Conservation (phyloP, 2,329 filamentous ascomycete species). For the Fusarium illudens region DNA sequence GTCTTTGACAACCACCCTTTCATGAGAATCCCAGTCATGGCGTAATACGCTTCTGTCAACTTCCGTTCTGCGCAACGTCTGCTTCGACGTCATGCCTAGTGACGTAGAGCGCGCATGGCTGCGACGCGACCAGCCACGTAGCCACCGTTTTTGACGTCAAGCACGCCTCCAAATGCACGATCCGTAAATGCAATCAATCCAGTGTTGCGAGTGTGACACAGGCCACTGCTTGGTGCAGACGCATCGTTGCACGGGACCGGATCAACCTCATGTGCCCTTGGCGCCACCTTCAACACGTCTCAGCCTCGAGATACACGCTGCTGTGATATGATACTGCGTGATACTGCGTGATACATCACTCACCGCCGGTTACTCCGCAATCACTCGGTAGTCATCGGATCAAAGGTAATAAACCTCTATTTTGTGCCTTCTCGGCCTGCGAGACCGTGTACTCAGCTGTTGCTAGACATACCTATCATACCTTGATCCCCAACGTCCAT, state of each 20-base stretch:
- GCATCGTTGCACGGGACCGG: slow-evolving; percentile 19
- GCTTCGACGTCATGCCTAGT: slow-evolving; percentile 10
- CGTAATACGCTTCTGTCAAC: not conserved
- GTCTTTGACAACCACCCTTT: not conserved
- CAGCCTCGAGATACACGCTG: not conserved
- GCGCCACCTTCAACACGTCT: slow-evolving; percentile 9
- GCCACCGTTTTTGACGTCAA: slow-evolving; percentile 18
- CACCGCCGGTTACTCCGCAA: slow-evolving; percentile 19
- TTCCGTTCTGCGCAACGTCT: not conserved
- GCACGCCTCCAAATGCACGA: slow-evolving; percentile 1
- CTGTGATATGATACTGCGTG: not conserved
- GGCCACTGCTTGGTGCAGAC: slow-evolving; percentile 11
- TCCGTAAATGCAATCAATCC: not conserved
- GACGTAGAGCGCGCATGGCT: slow-evolving; percentile 27
- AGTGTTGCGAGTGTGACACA: slow-evolving; percentile 1
- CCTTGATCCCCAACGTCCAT: slow-evolving; percentile 22
- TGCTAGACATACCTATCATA: slow-evolving; percentile 28
- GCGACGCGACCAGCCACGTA: slow-evolving; percentile 29
- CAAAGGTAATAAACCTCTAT: slow-evolving; percentile 17
- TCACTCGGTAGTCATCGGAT: not conserved
- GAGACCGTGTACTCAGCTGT: slow-evolving; percentile 30
- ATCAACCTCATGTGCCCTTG: not conserved
- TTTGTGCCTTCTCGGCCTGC: slow-evolving; percentile 32
- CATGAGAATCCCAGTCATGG: not conserved
- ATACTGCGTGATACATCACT: slow-evolving; percentile 22